Evolutionary conservation across 192 early-diverging fungal genomes (phyloP), one percentile per base, ranked within the genome.

Genomic region (Linnemannia exigua): DNA sequence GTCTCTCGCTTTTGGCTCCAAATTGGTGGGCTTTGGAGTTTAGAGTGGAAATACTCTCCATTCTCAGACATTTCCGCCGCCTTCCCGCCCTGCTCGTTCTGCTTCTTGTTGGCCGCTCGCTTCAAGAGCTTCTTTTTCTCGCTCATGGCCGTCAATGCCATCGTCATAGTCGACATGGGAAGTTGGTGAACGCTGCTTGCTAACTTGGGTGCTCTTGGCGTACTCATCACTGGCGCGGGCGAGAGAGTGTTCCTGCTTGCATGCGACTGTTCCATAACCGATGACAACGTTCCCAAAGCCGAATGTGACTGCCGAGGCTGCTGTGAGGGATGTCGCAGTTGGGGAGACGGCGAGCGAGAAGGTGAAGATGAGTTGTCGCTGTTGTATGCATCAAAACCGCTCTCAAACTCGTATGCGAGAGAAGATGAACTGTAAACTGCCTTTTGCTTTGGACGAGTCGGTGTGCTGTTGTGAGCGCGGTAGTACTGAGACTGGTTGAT

Each of bases 91-190:
- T 72, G 70, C 7, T 51, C 79, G 1, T 37, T 46, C 33, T 80
- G 74, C 38, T 80, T 61, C 46, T 51, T 50, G 70, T 68, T 70
- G 5, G 76, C 63, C 41, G 41, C 41, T 36, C 72, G 44, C 41
- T 77, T 86, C 48, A 76, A 25, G 19, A 73, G 78, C n/a, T 72
- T 70, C 78, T 86, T 86, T 38, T 76, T 86, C 44, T 86, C 84
- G 47, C 73, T 86, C 78, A 86, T 86, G 2, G 74, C 79, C 17
- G 84, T 76, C 38, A 86, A 33, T 16, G 84, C 84, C 51, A 79
- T n/a, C 5, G 78, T 80, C 84, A 86, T 86, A 22, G 84, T 86
- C 22, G 84, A 86, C 78, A 86, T 86, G 7, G 84, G 75, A 3
- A 75, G 47, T 19, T 70, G 35, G 31, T 86, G 48, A 1, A 73